These are phyloP conservation scores for Juncus effusus DNA, from an alignment of 176 grass and related monocot species.

Conservation along the genomic window DNA sequence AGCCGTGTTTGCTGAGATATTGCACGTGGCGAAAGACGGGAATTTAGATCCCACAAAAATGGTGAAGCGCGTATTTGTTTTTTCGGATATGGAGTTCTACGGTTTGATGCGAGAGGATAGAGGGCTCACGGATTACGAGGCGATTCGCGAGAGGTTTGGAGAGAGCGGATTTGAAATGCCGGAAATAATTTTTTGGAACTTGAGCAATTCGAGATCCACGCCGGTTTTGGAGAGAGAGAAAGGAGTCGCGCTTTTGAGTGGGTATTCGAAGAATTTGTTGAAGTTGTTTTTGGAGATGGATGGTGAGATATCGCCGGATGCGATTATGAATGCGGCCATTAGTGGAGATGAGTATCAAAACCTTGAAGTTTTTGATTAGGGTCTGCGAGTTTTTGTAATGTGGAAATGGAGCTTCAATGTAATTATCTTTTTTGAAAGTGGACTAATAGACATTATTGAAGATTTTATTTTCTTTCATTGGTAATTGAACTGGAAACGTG, in stretches of 20 bases:
- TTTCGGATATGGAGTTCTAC: conserved; percentile 71
- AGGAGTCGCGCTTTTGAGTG: conserved; percentile 47
- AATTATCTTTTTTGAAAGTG: conserved; percentile 7
- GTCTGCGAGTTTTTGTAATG: conserved; percentile 12
- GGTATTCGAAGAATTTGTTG: conserved; percentile 60
- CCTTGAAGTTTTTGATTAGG: conserved; percentile 43
- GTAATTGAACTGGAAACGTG: not conserved
- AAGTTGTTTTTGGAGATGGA: conserved; percentile 43
- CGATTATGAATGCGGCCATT: conserved; percentile 39
- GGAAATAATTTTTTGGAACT: conserved; percentile 81
- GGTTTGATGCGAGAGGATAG: not conserved
- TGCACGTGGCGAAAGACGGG: conserved; percentile 32
- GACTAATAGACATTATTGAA: conserved; percentile 7
- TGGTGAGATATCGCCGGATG: conserved; percentile 29
- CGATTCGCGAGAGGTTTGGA: conserved; percentile 29
- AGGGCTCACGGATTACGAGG: conserved; percentile 50
- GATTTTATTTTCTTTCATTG: not conserved
- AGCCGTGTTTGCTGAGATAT: conserved; percentile 48
- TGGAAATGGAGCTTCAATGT: conserved; percentile 16
- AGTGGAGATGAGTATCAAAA: conserved; percentile 41
- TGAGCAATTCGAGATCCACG: conserved; percentile 41
- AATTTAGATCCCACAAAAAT: conserved; percentile 50
- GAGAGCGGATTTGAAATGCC: conserved; percentile 34
- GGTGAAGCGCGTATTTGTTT: conserved; percentile 63
- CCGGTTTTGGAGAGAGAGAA: conserved; percentile 40